Evolutionary conservation across 176 grass and related monocot genomes (phyloP), one percentile per base, ranked within the genome.

Genomic region (Luzula sylvatica): DNA sequence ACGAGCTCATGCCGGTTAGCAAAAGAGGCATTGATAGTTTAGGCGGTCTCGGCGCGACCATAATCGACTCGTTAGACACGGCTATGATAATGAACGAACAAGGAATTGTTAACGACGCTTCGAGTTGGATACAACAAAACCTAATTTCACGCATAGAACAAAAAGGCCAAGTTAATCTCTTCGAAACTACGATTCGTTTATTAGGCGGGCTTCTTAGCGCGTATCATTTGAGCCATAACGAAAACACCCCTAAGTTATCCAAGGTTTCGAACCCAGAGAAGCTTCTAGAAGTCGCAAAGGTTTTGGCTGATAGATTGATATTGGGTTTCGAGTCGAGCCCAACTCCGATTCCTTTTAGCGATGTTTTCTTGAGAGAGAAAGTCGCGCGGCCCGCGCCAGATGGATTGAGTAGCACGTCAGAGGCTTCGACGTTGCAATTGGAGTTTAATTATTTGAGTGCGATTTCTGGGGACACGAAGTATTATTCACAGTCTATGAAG

Each of bases 201-300:
- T 76, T 96, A 69, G 92, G 92, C 57, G 92, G 92, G n/a, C 92
- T 96, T 77, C 92, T 96, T 49, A 90, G 92, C 66, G 81, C 92
- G 15, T 89, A 96, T 72, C 92, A 96, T 68, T 82, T 96, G 59
- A 90, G 81, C 64, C 72, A 50, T 49, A 61, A 67, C 26, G 75
- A 73, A 26, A 61, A 67, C 61, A 66, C 55, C 20, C 52, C 44
- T 40, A 13, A 59, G 54, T 67, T 68, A 62, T 52, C 44, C 66
- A 81, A 62, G 46, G 83, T 58, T 30, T 65, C 67, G 25, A 88
- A 77, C 54, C 55, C 77, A n/a, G 71, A 82, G 38, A 44, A 60
- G 19, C 86, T 89, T 66, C 58, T 96, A 63, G 68, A 82, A 80
- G 60, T 96, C 50, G 76, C 81, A 24, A 90, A 86, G 55, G 67